Conservation (phyloP, 768 basidiomycete genomes). For the Chalciporus piperatus region DNA sequence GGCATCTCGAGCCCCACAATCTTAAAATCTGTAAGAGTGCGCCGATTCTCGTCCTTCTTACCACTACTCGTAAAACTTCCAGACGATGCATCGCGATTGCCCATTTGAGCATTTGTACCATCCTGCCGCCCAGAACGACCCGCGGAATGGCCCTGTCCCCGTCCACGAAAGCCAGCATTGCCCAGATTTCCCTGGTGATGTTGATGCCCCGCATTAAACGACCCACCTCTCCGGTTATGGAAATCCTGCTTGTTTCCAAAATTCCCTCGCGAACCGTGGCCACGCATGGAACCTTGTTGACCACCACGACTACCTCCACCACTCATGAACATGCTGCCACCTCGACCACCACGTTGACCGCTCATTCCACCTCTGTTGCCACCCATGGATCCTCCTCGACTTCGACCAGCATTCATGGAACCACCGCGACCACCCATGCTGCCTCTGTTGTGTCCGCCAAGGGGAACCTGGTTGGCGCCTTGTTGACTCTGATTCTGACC, state of each 20-base stretch:
- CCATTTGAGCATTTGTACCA: slow-evolving; percentile 32
- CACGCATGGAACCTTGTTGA: slow-evolving; percentile 50
- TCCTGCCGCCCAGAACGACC: slow-evolving; percentile 41
- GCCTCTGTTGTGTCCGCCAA: slow-evolving; percentile 44
- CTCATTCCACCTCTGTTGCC: slow-evolving; percentile 43
- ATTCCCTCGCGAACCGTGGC: slow-evolving; percentile 64
- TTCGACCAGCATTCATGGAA: slow-evolving; percentile 29
- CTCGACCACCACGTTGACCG: slow-evolving; percentile 42
- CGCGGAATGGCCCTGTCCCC: slow-evolving; percentile 54
- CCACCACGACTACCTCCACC: slow-evolving; percentile 44
- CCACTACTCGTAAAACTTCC: slow-evolving; percentile 47
- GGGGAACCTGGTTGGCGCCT: slow-evolving; percentile 39
- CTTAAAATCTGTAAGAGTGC: slow-evolving; percentile 97
- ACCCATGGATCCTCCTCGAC: slow-evolving; percentile 52
- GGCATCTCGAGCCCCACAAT: slow-evolving; percentile 87
- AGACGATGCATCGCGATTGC: slow-evolving; percentile 48
- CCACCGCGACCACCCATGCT: slow-evolving; percentile 45
- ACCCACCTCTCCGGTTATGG: slow-evolving; percentile 62
- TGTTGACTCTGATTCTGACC: slow-evolving; percentile 40
- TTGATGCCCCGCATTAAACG: slow-evolving; percentile 50
- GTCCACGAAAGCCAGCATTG: slow-evolving; percentile 53
- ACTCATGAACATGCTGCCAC: slow-evolving; percentile 32
- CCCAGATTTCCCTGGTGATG: slow-evolving; percentile 35
- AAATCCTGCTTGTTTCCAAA: slow-evolving; percentile 62
- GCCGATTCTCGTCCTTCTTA: slow-evolving; percentile 86